Evolutionary conservation across 768 basidiomycete genomes (phyloP), one percentile per base, ranked within the genome.

Genomic region (Xanthoconium stramineum): DNA sequence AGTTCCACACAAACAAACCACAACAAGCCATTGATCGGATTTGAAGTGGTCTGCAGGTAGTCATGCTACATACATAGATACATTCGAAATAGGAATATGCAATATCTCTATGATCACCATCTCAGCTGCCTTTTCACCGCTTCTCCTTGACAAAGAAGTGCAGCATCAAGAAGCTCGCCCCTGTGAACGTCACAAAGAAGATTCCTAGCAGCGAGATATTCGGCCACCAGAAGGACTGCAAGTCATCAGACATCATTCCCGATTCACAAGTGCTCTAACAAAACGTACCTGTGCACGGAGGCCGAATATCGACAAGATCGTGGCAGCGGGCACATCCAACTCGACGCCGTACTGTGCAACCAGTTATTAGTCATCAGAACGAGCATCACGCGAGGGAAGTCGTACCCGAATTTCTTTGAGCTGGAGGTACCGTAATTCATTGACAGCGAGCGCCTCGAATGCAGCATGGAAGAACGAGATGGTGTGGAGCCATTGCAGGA

Each of bases 401-500:
- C 85, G 54, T 52, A 92, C 91, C 79, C 89, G 91, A 61, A 86
- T 82, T 68, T 99, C 93, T 69, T 92, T 93, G 36, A 99, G 76
- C 66, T 94, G 91, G 30, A 98, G 75, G 73, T 97, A 98, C 48
- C 95, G 80, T 55, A 99, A 77, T 71, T 99, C 97, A 69, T 98
- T 99, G 55, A 99, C 97, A n/a, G 95, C 86, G 38, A 99, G 80
- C 1, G 91, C 95, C 74, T 99, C 97, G 62, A 94, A 98, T 0
- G 92, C 97, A 24, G 97, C 96, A 75, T 99, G 97, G 86, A 97
- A 99, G 80, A 98, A 98, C 6, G 94, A 97, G 7, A 91, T 67
- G 0, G 89, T 94, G 68, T 94, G 90, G 56, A 99, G 75, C 91
- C 93, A 97, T 55, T 82, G 85, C 48, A 97, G 76, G 37, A 76